Conservation (phyloP, 1,284 basidiomycete genomes). For the Trichosporon inkin region DNA sequence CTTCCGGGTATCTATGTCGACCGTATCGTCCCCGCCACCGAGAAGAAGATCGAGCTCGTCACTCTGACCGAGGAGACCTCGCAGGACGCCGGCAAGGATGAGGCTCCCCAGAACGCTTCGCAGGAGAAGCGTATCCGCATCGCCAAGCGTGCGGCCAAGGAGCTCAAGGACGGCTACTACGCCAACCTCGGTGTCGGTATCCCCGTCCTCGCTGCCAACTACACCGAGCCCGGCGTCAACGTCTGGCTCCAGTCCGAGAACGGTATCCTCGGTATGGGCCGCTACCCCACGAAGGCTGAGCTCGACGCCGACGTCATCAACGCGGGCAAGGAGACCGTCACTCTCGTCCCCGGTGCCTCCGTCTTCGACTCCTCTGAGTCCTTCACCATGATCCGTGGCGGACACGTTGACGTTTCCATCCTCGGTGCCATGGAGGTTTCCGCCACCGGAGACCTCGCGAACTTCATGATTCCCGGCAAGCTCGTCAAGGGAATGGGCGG, state of each 20-base stretch:
- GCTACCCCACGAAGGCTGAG: slow-evolving; percentile 79
- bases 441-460: slow-evolving; percentile 83
- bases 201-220: slow-evolving; percentile 88
- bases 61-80: slow-evolving; percentile 47
- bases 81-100: slow-evolving; percentile 19
- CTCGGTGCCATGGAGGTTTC: slow-evolving; percentile 90
- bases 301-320: slow-evolving; percentile 94
- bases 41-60: slow-evolving; percentile 76
- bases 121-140: slow-evolving; percentile 62
- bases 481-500: slow-evolving; percentile 89
- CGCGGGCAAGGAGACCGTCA: slow-evolving; percentile 94
- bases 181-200: slow-evolving; percentile 73
- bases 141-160: slow-evolving; percentile 73
- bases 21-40: slow-evolving; percentile 73
- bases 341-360: slow-evolving; percentile 84
- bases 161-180: slow-evolving; percentile 85
- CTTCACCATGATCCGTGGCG: slow-evolving; percentile 94
- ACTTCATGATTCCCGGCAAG: slow-evolving; percentile 96
- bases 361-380: slow-evolving; percentile 63
- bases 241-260: slow-evolving; percentile 96
- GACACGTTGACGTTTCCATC: slow-evolving; percentile 91
- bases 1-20: slow-evolving; percentile 83
- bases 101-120: slow-evolving; percentile 23
- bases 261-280: slow-evolving; percentile 90
- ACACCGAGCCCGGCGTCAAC: slow-evolving; percentile 68